Base-by-base conservation (phyloP, 768 basidiomycete species). In the Chalciporus chontae region DNA sequence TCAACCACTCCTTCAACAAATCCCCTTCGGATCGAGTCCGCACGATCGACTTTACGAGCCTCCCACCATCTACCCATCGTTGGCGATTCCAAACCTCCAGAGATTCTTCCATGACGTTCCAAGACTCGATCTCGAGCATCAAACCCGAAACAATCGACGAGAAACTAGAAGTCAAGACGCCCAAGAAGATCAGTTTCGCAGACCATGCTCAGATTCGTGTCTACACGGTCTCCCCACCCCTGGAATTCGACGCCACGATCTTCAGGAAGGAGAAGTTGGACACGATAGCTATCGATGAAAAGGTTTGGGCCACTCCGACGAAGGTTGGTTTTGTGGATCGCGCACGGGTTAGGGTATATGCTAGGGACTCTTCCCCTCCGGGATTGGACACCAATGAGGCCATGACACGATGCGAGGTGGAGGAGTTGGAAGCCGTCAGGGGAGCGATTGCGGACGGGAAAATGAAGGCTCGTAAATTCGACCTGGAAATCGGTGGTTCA, bases 41-140 rank as follows among this genome's bases (percentile, higher is more conserved):
- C 19, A 50, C 53, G 34, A 67, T 69, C 48, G 67, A 67, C 50
- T 67, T 69, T 45, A 65, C 65, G 18, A 55, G 55, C 24, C 40
- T 52, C 5, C 54, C 60, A 4, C 45, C 54, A 9, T 45, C 47
- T 3, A 47, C 21, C 27, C 48, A 51, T 43, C 58, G 55, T 15
- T 36, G 34, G 21, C 56, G 55, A n/a, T 51, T 61, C 31, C 53
- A 47, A 23, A 45, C 17, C n/a, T n/a, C 34, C 34, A 5, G 15
- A 8, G 7, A 4, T 5, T 36, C 34, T 1, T 14, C 34, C 34
- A n/a, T 7, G 6, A 36, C n/a, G 34, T 36, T 36, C 34, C 34
- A 36, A n/a, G n/a, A n/a, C 34, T 15, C 34, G 5, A 36, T 36
- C 34, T 36, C 34, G 15, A 14, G 5, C 15, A 6, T 36, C 34